Conservation (phyloP, 2,329 filamentous ascomycete genomes). For the Cadophora sp. region DNA sequence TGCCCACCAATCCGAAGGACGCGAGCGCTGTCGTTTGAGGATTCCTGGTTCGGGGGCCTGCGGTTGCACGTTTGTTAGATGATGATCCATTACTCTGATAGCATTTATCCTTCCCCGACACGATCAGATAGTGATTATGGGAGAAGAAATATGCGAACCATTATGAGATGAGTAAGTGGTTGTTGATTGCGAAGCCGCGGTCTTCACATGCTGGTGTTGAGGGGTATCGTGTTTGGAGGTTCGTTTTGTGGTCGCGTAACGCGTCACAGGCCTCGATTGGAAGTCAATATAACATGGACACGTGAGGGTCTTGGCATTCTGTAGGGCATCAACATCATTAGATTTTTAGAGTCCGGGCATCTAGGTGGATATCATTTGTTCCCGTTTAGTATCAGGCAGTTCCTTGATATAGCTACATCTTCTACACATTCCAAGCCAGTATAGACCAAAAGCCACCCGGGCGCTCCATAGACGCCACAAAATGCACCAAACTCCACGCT, state of each 20-base stretch:
- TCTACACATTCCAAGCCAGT: background rate
- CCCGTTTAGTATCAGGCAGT: background rate
- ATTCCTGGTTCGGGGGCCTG: constrained; percentile 34
- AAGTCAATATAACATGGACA: constrained; percentile 4
- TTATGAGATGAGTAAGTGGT: background rate
- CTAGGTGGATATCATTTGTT: no score
- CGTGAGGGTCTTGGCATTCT: background rate
- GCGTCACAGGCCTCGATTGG: background rate
- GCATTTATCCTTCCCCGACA: background rate
- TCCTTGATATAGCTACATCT: constrained; percentile 5
- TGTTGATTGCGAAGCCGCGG: no score
- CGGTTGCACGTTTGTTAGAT: background rate
- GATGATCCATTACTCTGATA: background rate
- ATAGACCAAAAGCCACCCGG: background rate
- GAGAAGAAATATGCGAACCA: background rate
- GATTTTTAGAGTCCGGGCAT: no score
- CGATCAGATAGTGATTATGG: background rate
- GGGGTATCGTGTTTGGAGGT: background rate
- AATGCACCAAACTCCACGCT: constrained; percentile 29
- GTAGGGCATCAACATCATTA: no score
- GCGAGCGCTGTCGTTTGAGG: constrained; percentile 38
- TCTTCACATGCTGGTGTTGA: constrained; percentile 4
- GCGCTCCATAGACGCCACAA: constrained; percentile 13
- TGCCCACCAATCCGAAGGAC: constrained; percentile 41
- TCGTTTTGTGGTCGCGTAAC: background rate